phyloP scores from a whole-genome alignment of 495 filamentous ascomycete genomes.

The Neurospora sublineolata region DNA sequence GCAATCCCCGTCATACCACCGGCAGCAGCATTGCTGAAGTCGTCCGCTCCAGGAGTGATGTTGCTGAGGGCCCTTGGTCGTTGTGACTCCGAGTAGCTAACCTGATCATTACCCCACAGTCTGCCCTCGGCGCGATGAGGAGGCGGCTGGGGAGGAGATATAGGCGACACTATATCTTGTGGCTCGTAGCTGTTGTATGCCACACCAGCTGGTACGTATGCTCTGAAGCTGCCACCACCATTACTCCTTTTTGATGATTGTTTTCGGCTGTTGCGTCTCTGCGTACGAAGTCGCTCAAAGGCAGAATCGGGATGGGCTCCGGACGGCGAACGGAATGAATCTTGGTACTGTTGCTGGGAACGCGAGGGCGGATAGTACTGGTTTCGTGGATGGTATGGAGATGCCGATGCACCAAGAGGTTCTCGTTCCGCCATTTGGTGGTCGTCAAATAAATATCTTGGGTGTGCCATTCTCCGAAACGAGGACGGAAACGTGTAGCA shows the following conservation, averaged over 20 bases:
- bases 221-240: constrained; percentile 4
- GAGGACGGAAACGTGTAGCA: background rate
- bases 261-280: constrained; percentile 25
- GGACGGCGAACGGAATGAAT: constrained; percentile 15
- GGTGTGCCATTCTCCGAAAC: constrained; percentile 14
- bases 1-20: constrained; percentile 72
- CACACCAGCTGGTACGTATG: constrained; percentile 6
- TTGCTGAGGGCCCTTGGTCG: constrained; percentile 27
- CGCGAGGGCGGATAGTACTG: constrained; percentile 11
- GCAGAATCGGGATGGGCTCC: constrained; percentile 33
- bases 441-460: constrained; percentile 21
- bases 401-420: constrained; percentile 20
- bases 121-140: constrained; percentile 13
- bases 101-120: constrained; percentile 3
- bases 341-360: constrained; percentile 14
- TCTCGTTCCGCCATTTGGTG: constrained; percentile 25
- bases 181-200: constrained; percentile 4
- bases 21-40: constrained; percentile 56
- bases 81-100: constrained; percentile 8
- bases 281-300: constrained; percentile 29
- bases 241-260: constrained; percentile 6
- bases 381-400: constrained; percentile 5
- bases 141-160: constrained; percentile 11
- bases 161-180: constrained; percentile 10
- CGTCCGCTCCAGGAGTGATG: constrained; percentile 64